These are phyloP conservation scores for Periconia macrospinosa DNA, from an alignment of 2,329 filamentous ascomycete genomes.

Conservation along the genomic window DNA sequence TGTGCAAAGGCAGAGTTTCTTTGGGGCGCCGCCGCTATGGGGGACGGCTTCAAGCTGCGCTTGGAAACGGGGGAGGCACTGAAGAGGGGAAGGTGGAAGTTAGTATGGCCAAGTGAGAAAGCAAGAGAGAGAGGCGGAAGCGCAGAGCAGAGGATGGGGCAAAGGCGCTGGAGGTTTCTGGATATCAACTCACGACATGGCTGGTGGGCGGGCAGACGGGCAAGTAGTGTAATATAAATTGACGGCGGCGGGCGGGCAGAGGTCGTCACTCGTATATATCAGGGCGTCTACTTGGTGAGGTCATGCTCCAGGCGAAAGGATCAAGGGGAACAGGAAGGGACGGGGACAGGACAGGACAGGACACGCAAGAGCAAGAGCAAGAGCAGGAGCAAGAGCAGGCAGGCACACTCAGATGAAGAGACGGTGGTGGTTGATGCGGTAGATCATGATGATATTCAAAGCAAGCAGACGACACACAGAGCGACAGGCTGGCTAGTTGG, in stretches of 20 bases:
- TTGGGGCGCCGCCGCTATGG: constrained; percentile 38
- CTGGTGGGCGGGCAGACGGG: constrained; percentile 24
- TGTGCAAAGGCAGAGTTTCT: constrained; percentile 21
- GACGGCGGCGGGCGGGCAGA: constrained; percentile 18
- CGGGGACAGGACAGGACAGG: too few species aligned
- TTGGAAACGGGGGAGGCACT: constrained; percentile 48
- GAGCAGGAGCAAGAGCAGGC: too few species aligned
- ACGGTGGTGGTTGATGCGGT: constrained; percentile 29
- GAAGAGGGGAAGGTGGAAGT: constrained; percentile 13
- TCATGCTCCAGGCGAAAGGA: constrained; percentile 38
- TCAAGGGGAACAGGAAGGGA: constrained; percentile 14
- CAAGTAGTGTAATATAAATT: neutral
- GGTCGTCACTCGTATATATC: constrained; percentile 31
- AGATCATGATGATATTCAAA: constrained; percentile 43
- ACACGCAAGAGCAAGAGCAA: too few species aligned
- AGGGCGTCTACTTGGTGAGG: constrained; percentile 28
- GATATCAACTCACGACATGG: constrained; percentile 43
- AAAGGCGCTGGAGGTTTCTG: constrained; percentile 17
- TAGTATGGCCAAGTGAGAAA: constrained; percentile 7
- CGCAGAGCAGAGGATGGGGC: constrained; percentile 1
- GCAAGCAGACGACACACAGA: constrained; percentile 27
- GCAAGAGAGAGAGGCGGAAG: neutral
- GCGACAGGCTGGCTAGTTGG: constrained; percentile 18
- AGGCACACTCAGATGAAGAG: constrained; percentile 29
- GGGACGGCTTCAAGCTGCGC: constrained; percentile 48